These are phyloP conservation scores for Pseudocercospora musae DNA, from an alignment of 2,329 filamentous ascomycete genomes.

Conservation along the genomic window DNA sequence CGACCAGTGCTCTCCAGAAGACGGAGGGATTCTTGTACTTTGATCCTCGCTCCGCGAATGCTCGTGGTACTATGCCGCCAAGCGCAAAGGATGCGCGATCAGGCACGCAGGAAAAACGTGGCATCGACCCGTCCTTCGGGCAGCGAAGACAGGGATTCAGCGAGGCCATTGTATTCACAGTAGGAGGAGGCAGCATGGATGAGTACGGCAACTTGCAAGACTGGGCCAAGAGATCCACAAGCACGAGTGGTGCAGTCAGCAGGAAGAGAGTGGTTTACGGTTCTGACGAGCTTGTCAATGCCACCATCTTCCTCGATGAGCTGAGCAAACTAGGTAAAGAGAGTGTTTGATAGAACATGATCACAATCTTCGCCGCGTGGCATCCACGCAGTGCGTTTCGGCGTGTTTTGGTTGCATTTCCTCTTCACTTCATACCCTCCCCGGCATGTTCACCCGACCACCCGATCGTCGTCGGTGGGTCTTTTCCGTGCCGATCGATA, in stretches of 20 bases:
- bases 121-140: constrained; percentile 26
- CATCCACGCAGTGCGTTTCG: background rate
- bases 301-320: constrained; percentile 60
- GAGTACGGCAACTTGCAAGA: constrained; percentile 97
- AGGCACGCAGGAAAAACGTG: constrained; percentile 37
- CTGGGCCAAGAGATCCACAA: constrained; percentile 77
- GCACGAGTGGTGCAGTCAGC: constrained; percentile 52
- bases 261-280: constrained; percentile 88
- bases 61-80: constrained; percentile 84
- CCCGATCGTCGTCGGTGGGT: background rate
- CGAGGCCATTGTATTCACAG: constrained; percentile 41
- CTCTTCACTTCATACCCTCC: background rate
- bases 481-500: background rate
- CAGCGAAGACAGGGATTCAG: constrained; percentile 37
- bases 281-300: constrained; percentile 72
- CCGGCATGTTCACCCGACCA: background rate
- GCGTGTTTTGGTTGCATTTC: background rate
- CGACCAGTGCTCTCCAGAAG: constrained; percentile 88
- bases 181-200: constrained; percentile 93
- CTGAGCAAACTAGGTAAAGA: constrained; percentile 57
- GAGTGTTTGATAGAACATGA: constrained; percentile 37
- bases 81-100: constrained; percentile 52
- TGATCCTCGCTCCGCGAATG: constrained; percentile 89
- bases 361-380: background rate
- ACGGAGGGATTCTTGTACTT: constrained; percentile 97